Evolutionary conservation across 163 green algal genomes (phyloP), one percentile per base, ranked within the genome.

Genomic region (Prototheca cutis): DNA sequence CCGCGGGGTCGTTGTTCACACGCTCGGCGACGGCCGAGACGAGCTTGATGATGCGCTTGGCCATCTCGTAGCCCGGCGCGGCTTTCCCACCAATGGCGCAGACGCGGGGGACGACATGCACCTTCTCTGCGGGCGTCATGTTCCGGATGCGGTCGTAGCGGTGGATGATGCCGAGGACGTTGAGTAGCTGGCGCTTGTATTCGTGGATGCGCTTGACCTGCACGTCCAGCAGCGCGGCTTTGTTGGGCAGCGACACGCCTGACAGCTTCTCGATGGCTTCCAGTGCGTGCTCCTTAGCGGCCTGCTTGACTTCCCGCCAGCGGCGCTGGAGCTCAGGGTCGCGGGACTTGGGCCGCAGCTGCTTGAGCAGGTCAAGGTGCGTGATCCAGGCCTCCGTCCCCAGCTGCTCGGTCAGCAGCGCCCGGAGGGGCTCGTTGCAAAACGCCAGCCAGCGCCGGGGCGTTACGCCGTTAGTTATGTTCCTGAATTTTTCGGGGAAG

Each of bases 171-270:
- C 75, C 77, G 61, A 99, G 79, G 42, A 99, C 68, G 71, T 98
- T 99, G 49, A 98, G 77, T 68, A 98, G 82, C 82, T 99, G 93
- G 33, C 93, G 82, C 88, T 99, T 99, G 87, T 99, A 99, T 84
- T 99, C 92, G 75, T 98, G 92, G 68, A 99, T 98, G 62, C 93
- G 87, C 81, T 99, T 99, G 58, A 98, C 83, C 79, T 93, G 86
- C 48, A 96, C 76, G 74, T 97, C 90, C 61, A 95, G 87, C 71
- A 97, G 78, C n/a, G 85, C 81, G 33, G 82, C 72, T 63, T 83
- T 74, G 36, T 71, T 73, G 29, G 51, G 56, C 39, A 82, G 36
- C 53, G 45, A 31, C 23, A 84, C 67, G 23, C 83, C 83, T 21
- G 79, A 82, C 27, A 83, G 61, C 51, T 72, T 55, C 53, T 78